Evolutionary conservation across 306 rosid genomes (phyloP).

Genomic region (Casuarina equisetifolia): DNA sequence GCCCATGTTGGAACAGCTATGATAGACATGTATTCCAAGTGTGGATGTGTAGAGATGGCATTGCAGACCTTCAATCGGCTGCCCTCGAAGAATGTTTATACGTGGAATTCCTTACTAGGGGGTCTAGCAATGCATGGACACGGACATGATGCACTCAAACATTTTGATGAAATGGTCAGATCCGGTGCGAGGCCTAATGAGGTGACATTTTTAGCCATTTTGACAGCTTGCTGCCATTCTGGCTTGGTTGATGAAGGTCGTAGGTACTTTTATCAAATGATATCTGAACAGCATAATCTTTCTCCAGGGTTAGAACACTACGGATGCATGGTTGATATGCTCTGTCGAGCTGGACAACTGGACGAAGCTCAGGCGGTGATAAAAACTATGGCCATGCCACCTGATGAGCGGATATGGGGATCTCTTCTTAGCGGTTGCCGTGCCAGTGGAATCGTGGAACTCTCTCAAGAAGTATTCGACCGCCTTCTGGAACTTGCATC

Average conservation of each 20-base stretch:
- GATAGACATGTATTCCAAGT: constrained; percentile 81
- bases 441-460: constrained; percentile 48
- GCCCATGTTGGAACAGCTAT: constrained; percentile 63
- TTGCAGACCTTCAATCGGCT: constrained; percentile 42
- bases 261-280: constrained; percentile 51
- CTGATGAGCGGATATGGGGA: constrained; percentile 77
- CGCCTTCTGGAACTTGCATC: constrained; percentile 46
- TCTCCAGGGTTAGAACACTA: constrained; percentile 68
- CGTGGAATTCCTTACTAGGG: constrained; percentile 73
- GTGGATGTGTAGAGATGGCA: constrained; percentile 66
- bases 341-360: constrained; percentile 69
- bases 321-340: constrained; percentile 79
- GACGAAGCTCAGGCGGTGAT: constrained; percentile 65
- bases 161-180: constrained; percentile 52
- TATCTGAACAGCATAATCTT: constrained; percentile 40
- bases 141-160: constrained; percentile 52
- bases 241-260: constrained; percentile 77
- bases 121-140: constrained; percentile 74
- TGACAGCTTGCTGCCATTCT: constrained; percentile 79
- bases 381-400: constrained; percentile 72
- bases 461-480: constrained; percentile 52
- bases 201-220: constrained; percentile 70
- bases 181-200: constrained; percentile 62
- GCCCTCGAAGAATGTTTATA: constrained; percentile 57
- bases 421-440: constrained; percentile 62